Percentiles rank a stretch among this genome's conserved stretches.
Conservation (phyloP, 768 basidiomycete species). For the Symmetrospora coprosmae region DNA sequence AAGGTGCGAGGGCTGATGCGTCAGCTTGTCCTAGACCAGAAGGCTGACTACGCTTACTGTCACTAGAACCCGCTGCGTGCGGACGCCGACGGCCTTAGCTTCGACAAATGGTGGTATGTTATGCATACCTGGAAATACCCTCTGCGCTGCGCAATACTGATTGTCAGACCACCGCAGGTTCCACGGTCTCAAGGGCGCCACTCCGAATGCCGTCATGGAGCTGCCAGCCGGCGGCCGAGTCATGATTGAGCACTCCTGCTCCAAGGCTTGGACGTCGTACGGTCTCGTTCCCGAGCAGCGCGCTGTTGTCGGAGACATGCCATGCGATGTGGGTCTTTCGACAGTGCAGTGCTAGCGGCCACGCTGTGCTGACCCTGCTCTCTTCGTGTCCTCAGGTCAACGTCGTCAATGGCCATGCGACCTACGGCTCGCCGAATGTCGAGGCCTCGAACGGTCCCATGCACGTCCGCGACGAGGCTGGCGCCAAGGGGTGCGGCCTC, state of each 20-base stretch:
- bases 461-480: neutral
- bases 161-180: too few species aligned
- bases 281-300: neutral
- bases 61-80: slow-evolving; percentile 1
- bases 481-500: slow-evolving; percentile 20
- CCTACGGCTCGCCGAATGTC: neutral
- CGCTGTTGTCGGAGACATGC: slow-evolving; percentile 11
- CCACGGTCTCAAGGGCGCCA: slow-evolving; percentile 10
- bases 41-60: too few species aligned
- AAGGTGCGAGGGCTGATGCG: too few species aligned
- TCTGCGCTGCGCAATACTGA: too few species aligned
- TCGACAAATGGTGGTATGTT: slow-evolving; percentile 19
- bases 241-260: slow-evolving; percentile 20
- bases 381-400: neutral
- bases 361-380: neutral
- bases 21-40: too few species aligned
- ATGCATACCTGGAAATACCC: too few species aligned
- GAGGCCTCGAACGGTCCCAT: slow-evolving; percentile 4
- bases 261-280: slow-evolving; percentile 18
- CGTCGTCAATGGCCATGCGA: neutral
- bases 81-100: neutral
- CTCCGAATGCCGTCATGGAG: slow-evolving; percentile 3
- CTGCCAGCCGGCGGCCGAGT: slow-evolving; percentile 17
- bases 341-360: neutral
- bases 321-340: slow-evolving; percentile 15